Conservation (phyloP, 176 grass and related monocot species). For the Poa pratensis region DNA sequence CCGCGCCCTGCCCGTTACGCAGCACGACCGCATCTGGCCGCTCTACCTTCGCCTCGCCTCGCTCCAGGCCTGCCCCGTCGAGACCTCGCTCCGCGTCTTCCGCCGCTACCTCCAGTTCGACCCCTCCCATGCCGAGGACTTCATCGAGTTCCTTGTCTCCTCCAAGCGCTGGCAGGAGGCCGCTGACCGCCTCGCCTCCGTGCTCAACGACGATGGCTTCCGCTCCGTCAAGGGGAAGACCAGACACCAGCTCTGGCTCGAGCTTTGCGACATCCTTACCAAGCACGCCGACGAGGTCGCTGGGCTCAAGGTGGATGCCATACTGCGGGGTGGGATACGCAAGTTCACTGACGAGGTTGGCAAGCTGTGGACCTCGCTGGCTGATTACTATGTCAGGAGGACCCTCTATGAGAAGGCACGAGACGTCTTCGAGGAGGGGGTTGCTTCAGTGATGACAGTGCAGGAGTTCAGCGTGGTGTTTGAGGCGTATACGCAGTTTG, state of each 20-base stretch:
- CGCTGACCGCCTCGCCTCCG: constrained; percentile 62
- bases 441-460: constrained; percentile 70
- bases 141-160: constrained; percentile 72
- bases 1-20: constrained; percentile 74
- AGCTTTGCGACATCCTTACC: constrained; percentile 79
- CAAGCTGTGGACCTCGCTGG: constrained; percentile 78
- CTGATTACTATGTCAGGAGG: constrained; percentile 78
- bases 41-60: constrained; percentile 73
- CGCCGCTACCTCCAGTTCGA: constrained; percentile 86
- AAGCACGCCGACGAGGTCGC: constrained; percentile 80
- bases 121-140: constrained; percentile 78
- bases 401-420: constrained; percentile 73
- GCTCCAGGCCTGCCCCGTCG: constrained; percentile 67
- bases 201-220: constrained; percentile 75
- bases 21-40: constrained; percentile 88
- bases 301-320: constrained; percentile 77
- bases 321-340: constrained; percentile 71
- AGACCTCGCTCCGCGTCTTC: constrained; percentile 81
- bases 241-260: constrained; percentile 83
- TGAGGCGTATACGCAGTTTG: constrained; percentile 78
- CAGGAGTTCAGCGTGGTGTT: constrained; percentile 89
- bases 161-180: constrained; percentile 78
- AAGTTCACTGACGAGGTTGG: constrained; percentile 82
- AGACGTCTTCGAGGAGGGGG: constrained; percentile 79
- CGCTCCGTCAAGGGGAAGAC: constrained; percentile 83